Percentiles rank a stretch among this genome's conserved stretches.
Conservation (phyloP, 1,284 basidiomycete species). For the Cryptococcus jaspeensis region DNA sequence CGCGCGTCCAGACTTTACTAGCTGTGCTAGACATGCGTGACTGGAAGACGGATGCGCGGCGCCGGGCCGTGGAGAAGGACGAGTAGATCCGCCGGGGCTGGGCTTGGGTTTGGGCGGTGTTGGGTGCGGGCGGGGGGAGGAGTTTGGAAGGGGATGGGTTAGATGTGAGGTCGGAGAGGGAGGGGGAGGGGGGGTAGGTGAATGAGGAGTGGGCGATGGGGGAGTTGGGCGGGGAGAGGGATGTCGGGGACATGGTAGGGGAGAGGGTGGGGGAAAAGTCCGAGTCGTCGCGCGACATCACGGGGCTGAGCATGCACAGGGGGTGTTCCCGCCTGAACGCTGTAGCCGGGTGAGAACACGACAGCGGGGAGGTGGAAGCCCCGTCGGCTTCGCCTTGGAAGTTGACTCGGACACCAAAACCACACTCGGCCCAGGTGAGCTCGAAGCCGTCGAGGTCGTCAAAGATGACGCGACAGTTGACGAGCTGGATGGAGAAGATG, state of each 20-base stretch:
- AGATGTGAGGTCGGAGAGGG: not conserved
- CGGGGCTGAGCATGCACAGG: constrained; percentile 14
- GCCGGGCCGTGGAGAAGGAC: constrained; percentile 15
- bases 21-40: constrained; percentile 29
- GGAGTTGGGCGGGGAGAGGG: constrained; percentile 17
- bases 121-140: not conserved
- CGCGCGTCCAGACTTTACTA: constrained; percentile 33
- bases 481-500: constrained; percentile 36
- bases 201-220: constrained; percentile 20
- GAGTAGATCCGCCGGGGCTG: not conserved
- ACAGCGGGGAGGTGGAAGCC: constrained; percentile 1
- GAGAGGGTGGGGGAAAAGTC: constrained; percentile 11
- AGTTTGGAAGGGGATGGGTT: constrained; percentile 3
- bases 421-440: constrained; percentile 23
- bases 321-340: constrained; percentile 15
- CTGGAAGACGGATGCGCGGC: constrained; percentile 25
- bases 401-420: constrained; percentile 27
- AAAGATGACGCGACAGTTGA: constrained; percentile 35
- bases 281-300: constrained; percentile 1
- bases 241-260: constrained; percentile 8
- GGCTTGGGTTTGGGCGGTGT: not conserved
- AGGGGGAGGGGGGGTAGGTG: constrained; percentile 8
- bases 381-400: constrained; percentile 27
- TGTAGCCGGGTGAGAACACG: constrained; percentile 3
- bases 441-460: constrained; percentile 41